A percentile compares a stretch with the other conserved stretches of the same genome.
Conservation (phyloP, 2,329 filamentous ascomycete genomes). For the Leptographium wingfieldii region DNA sequence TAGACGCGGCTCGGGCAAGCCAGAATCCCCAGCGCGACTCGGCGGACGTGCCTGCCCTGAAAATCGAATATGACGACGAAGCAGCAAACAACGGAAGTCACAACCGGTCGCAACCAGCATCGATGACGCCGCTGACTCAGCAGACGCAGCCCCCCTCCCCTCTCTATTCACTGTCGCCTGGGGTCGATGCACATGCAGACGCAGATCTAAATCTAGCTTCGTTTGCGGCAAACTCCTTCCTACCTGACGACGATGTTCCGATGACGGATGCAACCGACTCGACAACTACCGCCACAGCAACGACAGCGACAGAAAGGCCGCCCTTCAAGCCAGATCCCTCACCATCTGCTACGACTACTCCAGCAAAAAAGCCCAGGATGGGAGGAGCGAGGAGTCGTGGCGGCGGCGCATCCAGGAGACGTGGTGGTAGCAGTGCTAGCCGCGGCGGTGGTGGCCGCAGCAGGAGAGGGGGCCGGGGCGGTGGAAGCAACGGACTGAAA, state of each 20-base stretch:
- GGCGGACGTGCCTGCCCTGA: not conserved
- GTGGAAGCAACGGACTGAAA: not conserved
- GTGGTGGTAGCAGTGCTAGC: not conserved
- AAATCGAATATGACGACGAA: constrained; percentile 3
- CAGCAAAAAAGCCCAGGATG: not conserved
- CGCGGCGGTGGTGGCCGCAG: not conserved
- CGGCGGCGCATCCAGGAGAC: not conserved
- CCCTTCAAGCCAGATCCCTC: not conserved
- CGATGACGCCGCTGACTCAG: not conserved
- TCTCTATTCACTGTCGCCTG: not conserved
- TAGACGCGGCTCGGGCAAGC: not conserved
- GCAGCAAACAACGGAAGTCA: not conserved
- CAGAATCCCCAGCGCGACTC: not conserved
- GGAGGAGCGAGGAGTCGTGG: not conserved
- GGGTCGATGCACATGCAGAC: not conserved
- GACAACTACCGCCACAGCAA: not conserved
- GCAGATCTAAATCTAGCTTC: not conserved
- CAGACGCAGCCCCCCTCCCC: constrained; percentile 4
- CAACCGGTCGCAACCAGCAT: not conserved
- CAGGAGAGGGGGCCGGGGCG: not conserved
- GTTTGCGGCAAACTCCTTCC: not conserved
- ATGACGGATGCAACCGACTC: constrained; percentile 10
- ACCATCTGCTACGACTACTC: not conserved
- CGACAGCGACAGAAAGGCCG: not conserved
- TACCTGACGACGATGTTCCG: constrained; percentile 6